Percentiles rank a stretch among this genome's conserved stretches.
Conservation (phyloP, 768 basidiomycete species). For the Termitomyces sp. region DNA sequence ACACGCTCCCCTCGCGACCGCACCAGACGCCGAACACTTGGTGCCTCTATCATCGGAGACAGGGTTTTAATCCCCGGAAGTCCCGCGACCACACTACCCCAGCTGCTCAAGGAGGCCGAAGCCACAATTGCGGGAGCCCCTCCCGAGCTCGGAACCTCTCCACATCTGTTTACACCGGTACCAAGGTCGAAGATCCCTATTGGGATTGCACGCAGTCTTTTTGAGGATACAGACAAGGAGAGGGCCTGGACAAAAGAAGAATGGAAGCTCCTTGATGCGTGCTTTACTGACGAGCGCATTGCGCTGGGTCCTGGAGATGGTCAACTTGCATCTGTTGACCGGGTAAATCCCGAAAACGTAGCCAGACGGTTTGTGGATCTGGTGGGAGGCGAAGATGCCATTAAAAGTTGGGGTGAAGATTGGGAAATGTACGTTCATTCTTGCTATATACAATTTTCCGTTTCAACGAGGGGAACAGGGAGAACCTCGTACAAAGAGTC, state of each 20-base stretch:
- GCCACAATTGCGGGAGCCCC: constrained; percentile 29
- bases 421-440: constrained; percentile 54
- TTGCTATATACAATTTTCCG: not conserved
- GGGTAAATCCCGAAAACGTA: constrained; percentile 50
- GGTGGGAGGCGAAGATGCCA: constrained; percentile 38
- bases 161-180: not conserved
- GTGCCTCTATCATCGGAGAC: constrained; percentile 40
- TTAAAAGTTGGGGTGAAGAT: constrained; percentile 35
- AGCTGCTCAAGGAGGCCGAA: constrained; percentile 58
- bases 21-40: constrained; percentile 12
- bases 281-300: constrained; percentile 69
- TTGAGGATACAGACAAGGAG: constrained; percentile 5
- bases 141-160: not conserved
- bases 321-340: constrained; percentile 43
- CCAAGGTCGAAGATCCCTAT: not conserved
- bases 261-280: constrained; percentile 77
- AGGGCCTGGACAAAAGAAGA: constrained; percentile 66
- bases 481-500: constrained; percentile 44
- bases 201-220: not conserved
- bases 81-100: constrained; percentile 46
- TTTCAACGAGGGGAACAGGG: constrained; percentile 27
- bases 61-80: constrained; percentile 50
- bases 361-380: constrained; percentile 50
- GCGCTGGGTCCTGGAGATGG: constrained; percentile 34
- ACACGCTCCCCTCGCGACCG: constrained; percentile 3